Base-by-base conservation (phyloP, 768 basidiomycete genomes). In the Leccinellum rugosiceps region DNA sequence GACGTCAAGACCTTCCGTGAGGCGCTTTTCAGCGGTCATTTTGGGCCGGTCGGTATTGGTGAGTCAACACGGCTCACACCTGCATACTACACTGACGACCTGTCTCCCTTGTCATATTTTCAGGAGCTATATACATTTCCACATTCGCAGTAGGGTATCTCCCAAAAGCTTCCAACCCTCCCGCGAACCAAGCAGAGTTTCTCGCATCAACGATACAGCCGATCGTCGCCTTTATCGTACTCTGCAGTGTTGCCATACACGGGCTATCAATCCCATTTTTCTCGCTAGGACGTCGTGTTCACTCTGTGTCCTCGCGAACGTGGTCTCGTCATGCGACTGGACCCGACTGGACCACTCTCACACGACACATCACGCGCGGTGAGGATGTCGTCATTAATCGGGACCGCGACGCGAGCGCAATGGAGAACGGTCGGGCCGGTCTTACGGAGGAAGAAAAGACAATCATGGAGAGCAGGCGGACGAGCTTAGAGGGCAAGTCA, bases 1-100 rank as follows among this genome's bases (percentile, higher is more conserved):
- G 96, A 99, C 68, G 83, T 98, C 64, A 97, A 96, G 77, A 98
- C 90, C 0, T 83, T 94, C 59, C 80, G 92, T 46, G 97, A 99
- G 73, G 96, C 97, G 0, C 62, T 95, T 4, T 99, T 99, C 73
- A 88, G 84, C 41, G 97, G 97, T 0, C 95, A 98, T 75, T 99
- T 98, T 70, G 96, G 94, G 13, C 90, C 92, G 21, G 91, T 91
- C 59, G 88, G 88, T 30, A 81, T 92, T 51, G 88, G 88, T 81
- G 58, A 62, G 79, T 65, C 38, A 4, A 23, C 3, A 44, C 10
- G 28, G 8, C 14, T 25, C 11, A 17, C 32, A 26, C 6, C 17
- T 6, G 23, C 25, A 46, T 19, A 50, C 52, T 44, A 14, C 31
- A 52, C 61, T 57, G 52, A 55, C 35, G 9, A 4, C 55, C 23